Conservation (phyloP, 208 protist genomes). For the Wallacemonas sp. region DNA sequence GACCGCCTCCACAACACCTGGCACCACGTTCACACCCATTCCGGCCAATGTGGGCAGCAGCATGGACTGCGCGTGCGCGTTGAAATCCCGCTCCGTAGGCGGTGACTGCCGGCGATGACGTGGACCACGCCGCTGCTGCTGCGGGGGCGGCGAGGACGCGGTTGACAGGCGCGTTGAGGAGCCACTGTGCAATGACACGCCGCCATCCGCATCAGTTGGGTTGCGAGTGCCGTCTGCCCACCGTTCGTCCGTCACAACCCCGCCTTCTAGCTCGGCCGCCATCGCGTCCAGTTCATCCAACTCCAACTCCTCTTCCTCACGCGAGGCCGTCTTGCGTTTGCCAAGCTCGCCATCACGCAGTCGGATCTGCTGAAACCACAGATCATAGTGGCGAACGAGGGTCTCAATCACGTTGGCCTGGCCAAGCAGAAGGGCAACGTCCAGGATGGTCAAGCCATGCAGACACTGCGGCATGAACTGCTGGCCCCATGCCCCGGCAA, state of each 20-base stretch:
- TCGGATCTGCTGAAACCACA: slow-evolving; percentile 5
- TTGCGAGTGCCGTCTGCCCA: too few species aligned
- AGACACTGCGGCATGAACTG: slow-evolving; percentile 27
- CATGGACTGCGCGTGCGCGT: neutral
- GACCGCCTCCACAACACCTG: neutral
- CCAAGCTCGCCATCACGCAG: too few species aligned
- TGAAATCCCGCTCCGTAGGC: neutral
- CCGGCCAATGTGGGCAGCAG: slow-evolving; percentile 6
- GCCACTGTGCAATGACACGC: too few species aligned
- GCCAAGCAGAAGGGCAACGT: slow-evolving; percentile 36
- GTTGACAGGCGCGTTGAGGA: too few species aligned
- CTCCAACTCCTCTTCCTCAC: too few species aligned
- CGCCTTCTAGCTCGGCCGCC: too few species aligned
- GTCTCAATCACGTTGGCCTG: slow-evolving; percentile 20
- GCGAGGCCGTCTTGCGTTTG: too few species aligned
- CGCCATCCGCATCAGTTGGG: too few species aligned
- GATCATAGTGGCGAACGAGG: slow-evolving; percentile 3
- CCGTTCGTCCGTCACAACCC: too few species aligned
- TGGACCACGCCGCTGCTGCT: neutral
- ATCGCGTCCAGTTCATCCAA: too few species aligned
- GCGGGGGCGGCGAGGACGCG: neutral
- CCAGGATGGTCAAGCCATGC: slow-evolving; percentile 32
- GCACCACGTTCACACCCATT: neutral
- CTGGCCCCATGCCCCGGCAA: slow-evolving; percentile 1
- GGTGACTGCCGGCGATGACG: neutral